Evolutionary conservation across 2,329 filamentous ascomycete genomes (phyloP).

Genomic region (Cadophora malorum): DNA sequence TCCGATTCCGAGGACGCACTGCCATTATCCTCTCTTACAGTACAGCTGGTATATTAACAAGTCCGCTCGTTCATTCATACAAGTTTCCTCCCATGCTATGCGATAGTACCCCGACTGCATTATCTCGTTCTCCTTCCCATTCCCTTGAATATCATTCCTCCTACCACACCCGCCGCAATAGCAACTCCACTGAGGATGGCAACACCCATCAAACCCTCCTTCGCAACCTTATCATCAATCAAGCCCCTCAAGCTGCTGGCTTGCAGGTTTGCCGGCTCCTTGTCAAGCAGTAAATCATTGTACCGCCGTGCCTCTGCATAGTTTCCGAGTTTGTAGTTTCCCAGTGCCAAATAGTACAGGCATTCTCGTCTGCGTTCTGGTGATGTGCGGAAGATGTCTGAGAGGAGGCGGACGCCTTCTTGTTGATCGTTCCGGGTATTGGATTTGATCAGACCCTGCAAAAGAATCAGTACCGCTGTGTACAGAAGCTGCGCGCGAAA

Average conservation of each 20-base stretch:
- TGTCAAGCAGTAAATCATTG: constrained; percentile 89
- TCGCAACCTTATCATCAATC: constrained; percentile 96
- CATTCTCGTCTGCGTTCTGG: constrained; percentile 96
- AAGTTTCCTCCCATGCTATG: constrained; percentile 15
- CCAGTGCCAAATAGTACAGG: constrained; percentile 95
- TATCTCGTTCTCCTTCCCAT: constrained; percentile 59
- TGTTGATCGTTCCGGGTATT: constrained; percentile 84
- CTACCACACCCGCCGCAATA: constrained; percentile 90
- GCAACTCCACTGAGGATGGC: constrained; percentile 94
- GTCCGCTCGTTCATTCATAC: constrained; percentile 21
- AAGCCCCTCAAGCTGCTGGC: constrained; percentile 83
- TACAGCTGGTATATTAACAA: constrained; percentile 39
- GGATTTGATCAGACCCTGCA: constrained; percentile 93
- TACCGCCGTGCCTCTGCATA: constrained; percentile 94
- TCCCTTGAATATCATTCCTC: constrained; percentile 83
- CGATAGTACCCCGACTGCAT: constrained; percentile 16
- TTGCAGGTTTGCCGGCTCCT: constrained; percentile 91
- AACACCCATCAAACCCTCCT: constrained; percentile 91
- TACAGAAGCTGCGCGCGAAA: neutral
- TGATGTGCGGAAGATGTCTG: constrained; percentile 93
- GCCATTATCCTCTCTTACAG: neutral
- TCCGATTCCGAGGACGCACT: neutral
- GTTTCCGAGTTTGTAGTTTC: constrained; percentile 98
- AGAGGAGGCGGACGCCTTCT: constrained; percentile 89
- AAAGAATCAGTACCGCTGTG: constrained; percentile 20